Base-by-base conservation (phyloP, 768 basidiomycete genomes). In the Suillus subalutaceus region DNA sequence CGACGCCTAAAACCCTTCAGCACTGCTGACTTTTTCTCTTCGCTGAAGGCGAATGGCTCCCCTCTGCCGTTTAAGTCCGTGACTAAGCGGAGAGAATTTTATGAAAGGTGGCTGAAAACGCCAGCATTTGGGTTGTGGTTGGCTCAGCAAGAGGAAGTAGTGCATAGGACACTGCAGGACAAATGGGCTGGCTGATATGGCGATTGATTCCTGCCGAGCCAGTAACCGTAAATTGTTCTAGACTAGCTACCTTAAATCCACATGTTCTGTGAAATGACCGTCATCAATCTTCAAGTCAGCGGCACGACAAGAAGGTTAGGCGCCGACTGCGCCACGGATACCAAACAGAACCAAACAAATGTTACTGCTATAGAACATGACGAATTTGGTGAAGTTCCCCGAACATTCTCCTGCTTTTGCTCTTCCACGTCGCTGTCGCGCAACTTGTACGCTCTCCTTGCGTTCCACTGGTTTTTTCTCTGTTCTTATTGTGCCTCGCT, bases 101-200 rank as follows among this genome's bases (percentile, higher is more conserved):
- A 94, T 69, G 86, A 89, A 76, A 81, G 83, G 61, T 93, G 92
- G 88, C 70, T 94, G 48, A 85, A 88, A 71, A 88, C 88, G 3
- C 89, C 90, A 2, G 85, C 88, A 9, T 95, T 95, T 77, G 92
- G 90, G 20, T 68, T 90, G 48, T 95, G 93, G 92, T 79, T 95
- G 35, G 88, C 89, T 13, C 82, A 83, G 67, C 92, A 93, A 76
- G 92, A 93, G 70, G 84, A 86, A 40, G 85, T 91, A 58, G 88
- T 93, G 50, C 83, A 86, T 65, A 79, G 76, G 32, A 85, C 89
- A 44, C 75, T 92, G 72, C 79, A 65, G 30, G 71, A 70, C 30
- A 74, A 69, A 37, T 38, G 63, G 41, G 38, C 44, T 64, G n/a
- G 41, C 23, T 58, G 32, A 55, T 26, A 53, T 26, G 37, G 15